phyloP scores from a whole-genome alignment of 108 stramenopile species.

The Nannochloropsis salina region DNA sequence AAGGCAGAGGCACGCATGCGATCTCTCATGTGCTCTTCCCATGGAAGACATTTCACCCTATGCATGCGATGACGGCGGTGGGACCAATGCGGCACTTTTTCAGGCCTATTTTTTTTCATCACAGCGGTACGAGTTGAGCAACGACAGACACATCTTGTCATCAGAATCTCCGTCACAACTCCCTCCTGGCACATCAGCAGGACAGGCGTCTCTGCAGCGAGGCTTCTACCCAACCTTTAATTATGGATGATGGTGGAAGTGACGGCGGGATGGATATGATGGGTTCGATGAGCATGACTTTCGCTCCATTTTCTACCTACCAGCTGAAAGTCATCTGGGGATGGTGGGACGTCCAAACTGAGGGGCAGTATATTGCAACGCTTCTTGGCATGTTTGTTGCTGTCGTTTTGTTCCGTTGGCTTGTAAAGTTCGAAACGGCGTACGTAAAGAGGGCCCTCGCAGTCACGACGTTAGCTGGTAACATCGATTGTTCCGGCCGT shows the following conservation, averaged over 20 bases:
- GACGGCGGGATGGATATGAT: background rate
- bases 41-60: no score
- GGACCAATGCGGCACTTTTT: no score
- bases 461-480: background rate
- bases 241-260: background rate
- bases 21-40: no score
- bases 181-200: no score
- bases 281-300: constrained; percentile 14
- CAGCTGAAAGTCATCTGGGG: background rate
- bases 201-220: no score
- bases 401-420: background rate
- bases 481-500: background rate
- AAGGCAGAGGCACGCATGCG: no score
- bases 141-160: no score
- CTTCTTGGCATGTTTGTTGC: background rate
- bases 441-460: constrained; percentile 7
- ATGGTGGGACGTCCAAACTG: constrained; percentile 4
- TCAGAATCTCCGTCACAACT: no score
- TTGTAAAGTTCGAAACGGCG: background rate
- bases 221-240: no score
- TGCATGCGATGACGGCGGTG: no score
- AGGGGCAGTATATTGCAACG: background rate
- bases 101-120: no score
- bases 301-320: background rate
- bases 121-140: no score